A percentile compares a stretch with the other conserved stretches of the same genome.
Evolutionary conservation across 192 early-diverging fungal genomes (phyloP).

Genomic region (Mycoemilia scoparia): DNA sequence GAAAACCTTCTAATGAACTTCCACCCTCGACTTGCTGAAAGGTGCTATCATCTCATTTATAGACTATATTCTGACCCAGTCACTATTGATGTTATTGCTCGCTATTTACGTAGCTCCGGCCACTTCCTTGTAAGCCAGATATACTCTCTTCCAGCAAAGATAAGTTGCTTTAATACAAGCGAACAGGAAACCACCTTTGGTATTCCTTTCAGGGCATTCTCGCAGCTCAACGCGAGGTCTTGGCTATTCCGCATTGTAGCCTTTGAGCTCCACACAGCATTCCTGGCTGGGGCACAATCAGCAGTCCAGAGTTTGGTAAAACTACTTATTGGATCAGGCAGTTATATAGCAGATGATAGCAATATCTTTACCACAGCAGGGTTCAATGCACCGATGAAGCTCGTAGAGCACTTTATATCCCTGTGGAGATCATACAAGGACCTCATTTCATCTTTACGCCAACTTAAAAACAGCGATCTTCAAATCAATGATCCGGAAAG

Average conservation of each 20-base stretch:
- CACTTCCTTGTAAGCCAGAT: slow-evolving; percentile 59
- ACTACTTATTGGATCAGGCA: no score
- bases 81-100: slow-evolving; percentile 50
- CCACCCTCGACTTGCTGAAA: slow-evolving; percentile 67
- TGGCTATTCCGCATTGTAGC: slow-evolving; percentile 80
- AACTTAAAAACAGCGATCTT: no score
- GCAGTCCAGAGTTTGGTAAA: slow-evolving; percentile 28
- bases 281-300: slow-evolving; percentile 15
- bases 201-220: slow-evolving; percentile 8
- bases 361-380: no score
- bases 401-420: no score
- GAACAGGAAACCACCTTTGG: slow-evolving; percentile 2
- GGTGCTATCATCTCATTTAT: slow-evolving; percentile 78
- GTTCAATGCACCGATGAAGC: no score
- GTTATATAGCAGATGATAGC: no score
- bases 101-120: slow-evolving; percentile 60
- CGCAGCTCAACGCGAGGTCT: slow-evolving; percentile 63
- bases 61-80: slow-evolving; percentile 49
- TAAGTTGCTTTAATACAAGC: slow-evolving; percentile 5
- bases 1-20: slow-evolving; percentile 34
- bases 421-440: no score
- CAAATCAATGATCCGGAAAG: no score
- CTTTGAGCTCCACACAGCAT: slow-evolving; percentile 65
- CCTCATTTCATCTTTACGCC: no score
- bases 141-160: slow-evolving; percentile 8